phyloP scores from a whole-genome alignment of 352 stramenopile genomes.

The Globisporangium uncinulatum region DNA sequence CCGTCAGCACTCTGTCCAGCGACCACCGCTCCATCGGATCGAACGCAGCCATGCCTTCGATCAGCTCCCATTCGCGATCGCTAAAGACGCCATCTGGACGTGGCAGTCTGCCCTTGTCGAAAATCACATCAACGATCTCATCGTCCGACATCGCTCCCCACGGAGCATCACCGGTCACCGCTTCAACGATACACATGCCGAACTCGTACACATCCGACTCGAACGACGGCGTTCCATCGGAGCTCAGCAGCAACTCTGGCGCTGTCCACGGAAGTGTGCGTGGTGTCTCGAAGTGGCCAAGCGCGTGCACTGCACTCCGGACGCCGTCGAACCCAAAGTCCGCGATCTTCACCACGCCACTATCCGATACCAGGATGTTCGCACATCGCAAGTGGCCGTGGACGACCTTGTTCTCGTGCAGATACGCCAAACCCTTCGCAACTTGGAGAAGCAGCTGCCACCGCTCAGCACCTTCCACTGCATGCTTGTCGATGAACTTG shows the following conservation, averaged over 20 bases:
- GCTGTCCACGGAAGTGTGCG: slow-evolving; percentile 29
- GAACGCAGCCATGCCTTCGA: slow-evolving; percentile 1
- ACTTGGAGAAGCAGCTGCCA: slow-evolving; percentile 24
- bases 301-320: slow-evolving; percentile 12
- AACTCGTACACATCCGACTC: slow-evolving; percentile 37
- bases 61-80: slow-evolving; percentile 1
- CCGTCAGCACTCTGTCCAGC: neutral
- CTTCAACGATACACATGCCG: slow-evolving; percentile 41
- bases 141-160: slow-evolving; percentile 11
- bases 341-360: slow-evolving; percentile 26
- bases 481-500: slow-evolving; percentile 4
- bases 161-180: slow-evolving; percentile 25
- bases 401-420: slow-evolving; percentile 60
- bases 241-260: slow-evolving; percentile 24
- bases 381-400: slow-evolving; percentile 86
- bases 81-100: slow-evolving; percentile 1
- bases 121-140: slow-evolving; percentile 14
- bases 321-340: slow-evolving; percentile 37
- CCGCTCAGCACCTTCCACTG: slow-evolving; percentile 2
- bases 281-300: slow-evolving; percentile 19
- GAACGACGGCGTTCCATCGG: slow-evolving; percentile 2
- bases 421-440: slow-evolving; percentile 49
- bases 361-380: slow-evolving; percentile 67
- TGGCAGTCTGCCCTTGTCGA: neutral
- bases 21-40: neutral